Percentiles rank a stretch among this genome's conserved stretches.
phyloP scores from a whole-genome alignment of 352 stramenopile species.

The Globisporangium cylindrosporum region DNA sequence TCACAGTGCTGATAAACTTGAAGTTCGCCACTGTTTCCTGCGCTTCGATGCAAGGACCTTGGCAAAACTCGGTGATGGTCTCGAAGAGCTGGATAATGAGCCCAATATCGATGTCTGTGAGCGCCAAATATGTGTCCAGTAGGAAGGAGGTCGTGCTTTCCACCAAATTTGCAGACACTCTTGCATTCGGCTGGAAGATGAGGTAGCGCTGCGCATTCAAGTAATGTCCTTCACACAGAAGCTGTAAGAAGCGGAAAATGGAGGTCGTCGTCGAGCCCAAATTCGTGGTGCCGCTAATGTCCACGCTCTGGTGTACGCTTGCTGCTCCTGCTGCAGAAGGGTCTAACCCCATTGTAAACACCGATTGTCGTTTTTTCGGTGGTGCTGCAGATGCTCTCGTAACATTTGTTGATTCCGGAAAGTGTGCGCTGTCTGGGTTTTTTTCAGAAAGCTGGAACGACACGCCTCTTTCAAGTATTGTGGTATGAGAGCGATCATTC shows the following conservation, averaged over 20 bases:
- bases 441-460: slow-evolving; percentile 1
- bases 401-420: neutral
- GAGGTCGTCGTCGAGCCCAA: slow-evolving; percentile 33
- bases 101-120: slow-evolving; percentile 46
- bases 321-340: neutral
- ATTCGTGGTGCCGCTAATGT: slow-evolving; percentile 9
- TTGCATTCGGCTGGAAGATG: slow-evolving; percentile 36
- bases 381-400: neutral
- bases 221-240: slow-evolving; percentile 74
- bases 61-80: slow-evolving; percentile 77
- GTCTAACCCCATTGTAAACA: slow-evolving; percentile 22
- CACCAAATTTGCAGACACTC: slow-evolving; percentile 47
- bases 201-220: slow-evolving; percentile 57
- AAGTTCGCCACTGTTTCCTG: slow-evolving; percentile 74
- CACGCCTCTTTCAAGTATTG: slow-evolving; percentile 4
- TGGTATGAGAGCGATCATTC: slow-evolving; percentile 22
- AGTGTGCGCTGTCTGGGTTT: neutral
- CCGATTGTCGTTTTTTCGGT: slow-evolving; percentile 8
- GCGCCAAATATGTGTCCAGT: slow-evolving; percentile 51
- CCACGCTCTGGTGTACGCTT: neutral
- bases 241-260: slow-evolving; percentile 70
- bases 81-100: slow-evolving; percentile 73
- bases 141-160: slow-evolving; percentile 67
- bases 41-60: slow-evolving; percentile 67
- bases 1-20: slow-evolving; percentile 74